Base-by-base conservation (phyloP, 805 yeast genomes). In the Dipodascus albidus region DNA sequence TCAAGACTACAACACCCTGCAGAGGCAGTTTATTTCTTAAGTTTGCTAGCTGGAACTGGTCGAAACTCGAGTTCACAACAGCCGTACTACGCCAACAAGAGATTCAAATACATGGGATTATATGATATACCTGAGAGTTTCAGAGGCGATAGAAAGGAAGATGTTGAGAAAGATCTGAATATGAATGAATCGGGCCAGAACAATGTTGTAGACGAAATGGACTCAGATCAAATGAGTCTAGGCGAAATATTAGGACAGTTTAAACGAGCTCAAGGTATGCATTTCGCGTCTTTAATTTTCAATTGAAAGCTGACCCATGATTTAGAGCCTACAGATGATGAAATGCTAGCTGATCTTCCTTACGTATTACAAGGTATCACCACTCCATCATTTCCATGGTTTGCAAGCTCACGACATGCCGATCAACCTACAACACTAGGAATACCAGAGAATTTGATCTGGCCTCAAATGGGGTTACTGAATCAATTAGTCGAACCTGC, bases 401-500 rank as follows among this genome's bases (percentile, higher is more conserved):
- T 6, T 11, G 44, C n/a, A 52, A 47, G 2, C 50, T 51, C 50
- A 33, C 47, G 20, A 3, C 27, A 17, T 48, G 19, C 24, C 24
- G 49, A 51, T 24, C 33, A 51, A 47, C 44, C 49, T 17, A 52
- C 38, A 35, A 42, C 50, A 48, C 24, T 61, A 55, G 51, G 49
- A 53, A 31, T 60, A 48, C 56, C 66, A 48, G n/a, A 56, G 51
- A 8, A 58, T 48, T 23, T 84, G 15, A 77, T 81, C 23, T 76
- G 75, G 55, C 77, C 88, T 3, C 70, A 77, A 22, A 73, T 82
- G 48, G 81, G 81, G 0, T 60, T 81, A 23, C 64, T 87, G 31
- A 79, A 75, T 53, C 65, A 73, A 23, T 67, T 85, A 1, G 69
- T 83, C 44, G 96, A 89, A 64, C 84, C 88, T 1, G 91, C 87